Percentiles rank a stretch among this genome's conserved stretches.
Conservation (phyloP, 495 filamentous ascomycete genomes). For the Aspergillus affinis region DNA sequence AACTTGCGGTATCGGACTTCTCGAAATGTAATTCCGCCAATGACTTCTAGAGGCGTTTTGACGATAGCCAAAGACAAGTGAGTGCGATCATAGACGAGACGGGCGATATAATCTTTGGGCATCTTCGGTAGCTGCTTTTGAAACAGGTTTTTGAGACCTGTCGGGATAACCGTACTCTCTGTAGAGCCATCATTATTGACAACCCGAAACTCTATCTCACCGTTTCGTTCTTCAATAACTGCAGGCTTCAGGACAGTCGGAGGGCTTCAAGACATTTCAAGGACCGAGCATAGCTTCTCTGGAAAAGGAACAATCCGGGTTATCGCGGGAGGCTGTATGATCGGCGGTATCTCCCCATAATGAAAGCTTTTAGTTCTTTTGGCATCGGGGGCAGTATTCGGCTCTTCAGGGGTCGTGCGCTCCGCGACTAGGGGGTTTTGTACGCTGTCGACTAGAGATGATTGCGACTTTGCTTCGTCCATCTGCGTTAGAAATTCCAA, state of each 20-base stretch:
- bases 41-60: constrained; percentile 90
- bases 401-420: too few species aligned
- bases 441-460: too few species aligned
- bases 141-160: constrained; percentile 95
- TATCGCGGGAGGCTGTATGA: constrained; percentile 3
- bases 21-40: constrained; percentile 96
- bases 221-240: constrained; percentile 88
- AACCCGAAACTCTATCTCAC: constrained; percentile 94
- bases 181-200: constrained; percentile 92
- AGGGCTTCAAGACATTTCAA: constrained; percentile 1
- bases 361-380: too few species aligned
- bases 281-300: constrained; percentile 62
- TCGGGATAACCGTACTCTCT: constrained; percentile 92
- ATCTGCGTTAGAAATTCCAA: too few species aligned
- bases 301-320: constrained; percentile 67
- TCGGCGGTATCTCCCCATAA: constrained; percentile 2
- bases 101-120: constrained; percentile 99
- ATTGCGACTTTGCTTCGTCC: too few species aligned
- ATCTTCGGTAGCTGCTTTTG: constrained; percentile 98
- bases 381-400: too few species aligned
- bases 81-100: constrained; percentile 94
- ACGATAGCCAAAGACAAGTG: constrained; percentile 96
- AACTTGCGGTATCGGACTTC: constrained; percentile 91
- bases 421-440: too few species aligned
- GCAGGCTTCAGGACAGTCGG: constrained; percentile 58